A percentile compares a stretch with the other conserved stretches of the same genome.
These are phyloP conservation scores for Suhomyces choctaworum DNA, from an alignment of 1,139 yeast species.

Conservation along the genomic window DNA sequence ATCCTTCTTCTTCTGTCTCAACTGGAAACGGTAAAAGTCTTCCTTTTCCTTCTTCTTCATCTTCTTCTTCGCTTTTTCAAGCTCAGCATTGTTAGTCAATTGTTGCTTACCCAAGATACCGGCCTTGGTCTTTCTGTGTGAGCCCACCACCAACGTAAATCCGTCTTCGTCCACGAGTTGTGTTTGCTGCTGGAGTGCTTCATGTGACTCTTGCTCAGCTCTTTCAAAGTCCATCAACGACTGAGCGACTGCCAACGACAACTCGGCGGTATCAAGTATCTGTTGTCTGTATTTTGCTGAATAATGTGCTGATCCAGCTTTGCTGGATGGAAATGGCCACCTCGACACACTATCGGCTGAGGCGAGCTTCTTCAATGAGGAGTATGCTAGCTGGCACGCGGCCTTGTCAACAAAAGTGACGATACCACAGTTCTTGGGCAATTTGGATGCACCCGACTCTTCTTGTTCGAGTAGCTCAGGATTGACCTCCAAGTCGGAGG, in stretches of 20 bases:
- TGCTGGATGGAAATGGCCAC: conserved; percentile 30
- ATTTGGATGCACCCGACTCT: conserved; percentile 31
- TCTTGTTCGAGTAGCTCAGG: conserved; percentile 16
- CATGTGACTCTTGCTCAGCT: conserved; percentile 66
- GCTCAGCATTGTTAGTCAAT: conserved; percentile 43
- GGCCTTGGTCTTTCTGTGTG: conserved; percentile 76
- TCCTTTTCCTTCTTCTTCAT: conserved; percentile 77
- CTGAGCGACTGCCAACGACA: conserved; percentile 54
- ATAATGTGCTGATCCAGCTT: conserved; percentile 32
- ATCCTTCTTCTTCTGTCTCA: conserved; percentile 87
- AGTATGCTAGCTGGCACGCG: conserved; percentile 66
- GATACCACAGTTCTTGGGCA: conserved; percentile 74
- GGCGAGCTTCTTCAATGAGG: conserved; percentile 54
- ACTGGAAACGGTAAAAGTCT: conserved; percentile 95
- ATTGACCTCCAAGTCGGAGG: conserved; percentile 55
- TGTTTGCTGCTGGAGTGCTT: conserved; percentile 55
- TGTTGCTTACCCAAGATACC: conserved; percentile 61
- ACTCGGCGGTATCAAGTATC: conserved; percentile 45
- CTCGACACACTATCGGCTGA: conserved; percentile 22
- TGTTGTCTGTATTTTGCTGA: conserved; percentile 28
- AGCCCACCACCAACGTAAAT: conserved; percentile 84
- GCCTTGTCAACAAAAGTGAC: conserved; percentile 75
- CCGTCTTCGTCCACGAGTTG: conserved; percentile 88
- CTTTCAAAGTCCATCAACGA: conserved; percentile 68
- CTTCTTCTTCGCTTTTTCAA: conserved; percentile 50